Evolutionary conservation across 169 alveolate species (phyloP).

Genomic region (Babesia bigemina): DNA sequence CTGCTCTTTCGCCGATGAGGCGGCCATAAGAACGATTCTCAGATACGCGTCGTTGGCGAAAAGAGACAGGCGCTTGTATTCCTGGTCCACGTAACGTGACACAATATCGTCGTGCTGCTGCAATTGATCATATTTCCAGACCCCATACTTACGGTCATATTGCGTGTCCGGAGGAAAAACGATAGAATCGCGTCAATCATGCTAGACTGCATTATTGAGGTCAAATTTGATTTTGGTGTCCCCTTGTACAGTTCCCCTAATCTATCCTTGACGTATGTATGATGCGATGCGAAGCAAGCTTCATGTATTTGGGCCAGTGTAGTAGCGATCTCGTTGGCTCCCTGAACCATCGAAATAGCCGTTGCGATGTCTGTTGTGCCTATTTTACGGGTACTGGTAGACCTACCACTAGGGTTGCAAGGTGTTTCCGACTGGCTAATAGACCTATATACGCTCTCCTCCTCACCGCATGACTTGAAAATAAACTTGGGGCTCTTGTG

Average conservation of each 20-base stretch:
- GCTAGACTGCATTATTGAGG: slow-evolving; percentile 1
- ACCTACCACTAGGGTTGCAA: slow-evolving; percentile 11
- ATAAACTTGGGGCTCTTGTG: not conserved
- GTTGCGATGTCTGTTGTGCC: slow-evolving; percentile 17
- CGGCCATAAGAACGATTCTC: slow-evolving; percentile 10
- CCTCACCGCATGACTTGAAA: slow-evolving; percentile 3
- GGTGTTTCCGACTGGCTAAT: not conserved
- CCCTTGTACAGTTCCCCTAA: slow-evolving; percentile 20
- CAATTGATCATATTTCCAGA: too few relatives aligned
- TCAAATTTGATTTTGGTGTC: slow-evolving; percentile 1
- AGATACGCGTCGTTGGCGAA: slow-evolving; percentile 30
- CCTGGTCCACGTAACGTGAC: slow-evolving; percentile 9
- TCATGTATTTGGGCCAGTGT: slow-evolving; percentile 8
- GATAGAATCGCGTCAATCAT: slow-evolving; percentile 31
- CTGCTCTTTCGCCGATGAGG: slow-evolving; percentile 12
- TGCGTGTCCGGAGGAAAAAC: slow-evolving; percentile 9
- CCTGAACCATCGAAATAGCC: slow-evolving; percentile 1
- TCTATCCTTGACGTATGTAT: not conserved
- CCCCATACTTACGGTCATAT: not conserved
- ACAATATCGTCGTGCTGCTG: slow-evolving; percentile 2
- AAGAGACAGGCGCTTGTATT: slow-evolving; percentile 21
- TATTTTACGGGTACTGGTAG: not conserved
- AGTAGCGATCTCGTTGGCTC: not conserved
- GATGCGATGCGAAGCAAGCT: slow-evolving; percentile 22
- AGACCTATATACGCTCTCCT: slow-evolving; percentile 7